phyloP scores from a whole-genome alignment of 495 filamentous ascomycete genomes.

The Aspergillus biplanus region DNA sequence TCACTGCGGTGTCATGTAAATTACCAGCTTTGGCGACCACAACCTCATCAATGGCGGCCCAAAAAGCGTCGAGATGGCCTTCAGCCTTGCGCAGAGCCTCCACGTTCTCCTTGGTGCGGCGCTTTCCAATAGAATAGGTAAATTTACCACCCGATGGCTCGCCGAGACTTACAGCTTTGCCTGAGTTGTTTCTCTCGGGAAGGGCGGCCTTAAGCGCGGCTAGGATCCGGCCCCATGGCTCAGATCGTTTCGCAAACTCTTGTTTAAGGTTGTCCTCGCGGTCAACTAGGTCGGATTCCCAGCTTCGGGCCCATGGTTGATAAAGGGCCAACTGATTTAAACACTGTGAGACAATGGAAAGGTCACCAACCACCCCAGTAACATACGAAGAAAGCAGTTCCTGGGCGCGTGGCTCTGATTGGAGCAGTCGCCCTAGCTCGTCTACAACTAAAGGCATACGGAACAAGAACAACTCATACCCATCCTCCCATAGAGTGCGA shows the following conservation, averaged over 20 bases:
- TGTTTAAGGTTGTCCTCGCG: too few relatives aligned
- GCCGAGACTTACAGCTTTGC: conserved; percentile 12
- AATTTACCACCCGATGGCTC: conserved; percentile 37
- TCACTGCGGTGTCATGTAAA: conserved; percentile 23
- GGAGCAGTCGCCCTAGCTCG: conserved; percentile 50
- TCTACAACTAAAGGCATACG: conserved; percentile 42
- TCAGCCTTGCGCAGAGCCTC: conserved; percentile 48
- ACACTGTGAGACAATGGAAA: conserved; percentile 46
- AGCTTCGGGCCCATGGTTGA: conserved; percentile 49
- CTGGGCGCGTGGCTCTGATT: conserved; percentile 36
- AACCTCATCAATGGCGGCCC: conserved; percentile 36
- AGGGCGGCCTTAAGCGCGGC: too few relatives aligned
- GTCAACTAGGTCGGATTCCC: conserved; percentile 28
- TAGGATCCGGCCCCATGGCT: too few relatives aligned
- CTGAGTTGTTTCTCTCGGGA: conserved; percentile 29
- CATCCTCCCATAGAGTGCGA: conserved; percentile 24
- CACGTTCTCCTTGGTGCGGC: conserved; percentile 44
- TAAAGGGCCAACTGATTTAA: conserved; percentile 45
- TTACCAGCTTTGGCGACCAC: conserved; percentile 16
- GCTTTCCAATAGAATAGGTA: conserved; percentile 52
- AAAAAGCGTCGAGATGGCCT: conserved; percentile 52
- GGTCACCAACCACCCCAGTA: conserved; percentile 39
- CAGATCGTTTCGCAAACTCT: too few relatives aligned
- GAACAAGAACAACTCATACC: conserved; percentile 26
- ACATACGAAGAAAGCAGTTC: conserved; percentile 44